These are phyloP conservation scores for Penicillium psychrosexuale DNA, from an alignment of 2,329 filamentous ascomycete species.

Conservation along the genomic window DNA sequence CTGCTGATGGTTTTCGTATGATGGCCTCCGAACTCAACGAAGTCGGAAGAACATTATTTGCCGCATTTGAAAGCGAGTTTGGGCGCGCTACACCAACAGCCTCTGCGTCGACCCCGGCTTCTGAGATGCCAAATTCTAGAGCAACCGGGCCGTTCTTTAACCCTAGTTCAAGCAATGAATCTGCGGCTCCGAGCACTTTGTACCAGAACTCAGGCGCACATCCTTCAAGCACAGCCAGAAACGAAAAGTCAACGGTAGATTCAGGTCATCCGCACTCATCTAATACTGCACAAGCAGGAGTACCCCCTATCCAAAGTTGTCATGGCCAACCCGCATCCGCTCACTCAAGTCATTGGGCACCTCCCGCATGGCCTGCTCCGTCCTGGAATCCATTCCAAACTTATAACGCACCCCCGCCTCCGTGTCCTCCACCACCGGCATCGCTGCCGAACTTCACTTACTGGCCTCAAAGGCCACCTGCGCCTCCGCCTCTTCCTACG, in stretches of 20 bases:
- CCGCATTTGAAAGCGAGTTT: slow-evolving; percentile 38
- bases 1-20: slow-evolving; percentile 38
- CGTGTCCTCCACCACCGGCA: not conserved
- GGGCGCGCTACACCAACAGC: slow-evolving; percentile 18
- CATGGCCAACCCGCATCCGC: not conserved
- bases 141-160: not conserved
- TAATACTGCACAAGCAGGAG: not conserved
- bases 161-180: not conserved
- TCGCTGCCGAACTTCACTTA: not conserved
- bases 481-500: not conserved
- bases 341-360: not conserved
- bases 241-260: not conserved
- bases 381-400: slow-evolving; percentile 1
- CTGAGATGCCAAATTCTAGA: slow-evolving; percentile 2
- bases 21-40: slow-evolving; percentile 44
- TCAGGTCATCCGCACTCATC: not conserved
- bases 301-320: not conserved
- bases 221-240: not conserved
- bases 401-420: not conserved
- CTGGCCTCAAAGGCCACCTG: not conserved
- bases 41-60: slow-evolving; percentile 38
- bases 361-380: not conserved
- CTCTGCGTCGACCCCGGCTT: not conserved
- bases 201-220: not conserved
- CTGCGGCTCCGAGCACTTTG: not conserved